phyloP scores from a whole-genome alignment of 2,329 filamentous ascomycete species.

The Sarocladiaceae sp. region DNA sequence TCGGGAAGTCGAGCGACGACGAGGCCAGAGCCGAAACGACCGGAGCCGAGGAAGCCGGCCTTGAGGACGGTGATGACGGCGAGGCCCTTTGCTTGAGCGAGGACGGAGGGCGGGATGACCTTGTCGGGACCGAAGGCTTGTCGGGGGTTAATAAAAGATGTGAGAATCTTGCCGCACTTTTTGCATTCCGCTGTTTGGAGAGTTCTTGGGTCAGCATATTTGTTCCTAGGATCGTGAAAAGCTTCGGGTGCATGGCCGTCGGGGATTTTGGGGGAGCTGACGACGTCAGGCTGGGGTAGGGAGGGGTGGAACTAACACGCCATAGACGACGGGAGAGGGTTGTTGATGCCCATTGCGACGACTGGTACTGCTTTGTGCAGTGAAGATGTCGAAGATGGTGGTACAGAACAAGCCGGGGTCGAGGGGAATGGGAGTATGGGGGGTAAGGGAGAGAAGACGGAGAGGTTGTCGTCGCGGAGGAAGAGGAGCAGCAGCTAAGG shows the following conservation, averaged over 20 bases:
- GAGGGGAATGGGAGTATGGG: too few species aligned
- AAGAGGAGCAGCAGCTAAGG: background rate
- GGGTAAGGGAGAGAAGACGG: background rate
- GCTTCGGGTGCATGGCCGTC: constrained; percentile 10
- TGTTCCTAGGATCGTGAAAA: constrained; percentile 10
- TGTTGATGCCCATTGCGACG: constrained; percentile 55
- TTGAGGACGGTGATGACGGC: constrained; percentile 83
- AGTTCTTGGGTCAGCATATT: constrained; percentile 12
- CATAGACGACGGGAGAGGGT: constrained; percentile 60
- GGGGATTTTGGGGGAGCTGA: constrained; percentile 2
- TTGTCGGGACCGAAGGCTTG: constrained; percentile 96
- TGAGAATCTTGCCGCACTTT: constrained; percentile 92
- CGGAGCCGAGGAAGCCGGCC: constrained; percentile 78
- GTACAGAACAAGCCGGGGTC: background rate
- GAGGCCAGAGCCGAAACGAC: constrained; percentile 73
- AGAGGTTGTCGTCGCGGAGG: background rate
- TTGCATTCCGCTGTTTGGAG: constrained; percentile 75
- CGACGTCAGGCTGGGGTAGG: constrained; percentile 13
- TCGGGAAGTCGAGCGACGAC: constrained; percentile 74
- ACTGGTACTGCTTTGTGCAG: constrained; percentile 4
- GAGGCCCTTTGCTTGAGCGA: constrained; percentile 87
- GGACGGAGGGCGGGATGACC: constrained; percentile 84
- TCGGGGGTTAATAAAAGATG: constrained; percentile 87
- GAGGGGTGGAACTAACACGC: constrained; percentile 49
- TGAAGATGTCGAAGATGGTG: background rate